Evolutionary conservation across 768 basidiomycete species (phyloP).

Genomic region (Coprinopsis strossmayeri): DNA sequence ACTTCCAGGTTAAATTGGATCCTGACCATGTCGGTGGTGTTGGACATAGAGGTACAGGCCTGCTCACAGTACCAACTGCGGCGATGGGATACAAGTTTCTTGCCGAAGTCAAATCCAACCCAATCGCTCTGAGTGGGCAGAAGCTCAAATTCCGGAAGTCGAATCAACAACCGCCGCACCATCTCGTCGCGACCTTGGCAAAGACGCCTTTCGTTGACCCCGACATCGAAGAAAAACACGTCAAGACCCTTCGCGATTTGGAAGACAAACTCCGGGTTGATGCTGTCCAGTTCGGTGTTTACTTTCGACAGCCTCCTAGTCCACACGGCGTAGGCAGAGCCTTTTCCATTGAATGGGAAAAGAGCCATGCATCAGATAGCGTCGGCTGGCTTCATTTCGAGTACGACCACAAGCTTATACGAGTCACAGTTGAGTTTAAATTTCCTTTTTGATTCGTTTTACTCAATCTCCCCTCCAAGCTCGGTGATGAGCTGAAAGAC

Average conservation of each 20-base stretch:
- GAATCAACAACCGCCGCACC: slow-evolving; percentile 8
- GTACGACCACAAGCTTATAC: slow-evolving; percentile 63
- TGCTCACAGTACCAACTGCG: slow-evolving; percentile 30
- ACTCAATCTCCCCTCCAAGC: slow-evolving; percentile 29
- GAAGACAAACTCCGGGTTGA: slow-evolving; percentile 47
- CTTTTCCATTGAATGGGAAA: slow-evolving; percentile 71
- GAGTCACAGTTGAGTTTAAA: slow-evolving; percentile 44
- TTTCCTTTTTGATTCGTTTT: neutral
- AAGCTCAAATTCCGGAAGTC: slow-evolving; percentile 30
- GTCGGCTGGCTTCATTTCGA: slow-evolving; percentile 54
- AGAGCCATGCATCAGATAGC: slow-evolving; percentile 36
- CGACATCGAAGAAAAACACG: slow-evolving; percentile 43
- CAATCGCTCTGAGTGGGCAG: slow-evolving; percentile 34
- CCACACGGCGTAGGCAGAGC: no score
- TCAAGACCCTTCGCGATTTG: slow-evolving; percentile 35
- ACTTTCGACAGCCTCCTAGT: slow-evolving; percentile 33
- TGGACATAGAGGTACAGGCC: slow-evolving; percentile 49
- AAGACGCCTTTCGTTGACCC: slow-evolving; percentile 55
- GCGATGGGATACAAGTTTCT: slow-evolving; percentile 41
- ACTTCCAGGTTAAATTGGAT: slow-evolving; percentile 57
- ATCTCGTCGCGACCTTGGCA: slow-evolving; percentile 29
- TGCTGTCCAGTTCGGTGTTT: slow-evolving; percentile 61
- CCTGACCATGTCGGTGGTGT: slow-evolving; percentile 39
- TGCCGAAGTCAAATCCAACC: slow-evolving; percentile 31
- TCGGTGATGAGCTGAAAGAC: slow-evolving; percentile 52